Evolutionary conservation across 2,329 filamentous ascomycete genomes (phyloP), one percentile per base, ranked within the genome.

Genomic region (Fusarium sp.): DNA sequence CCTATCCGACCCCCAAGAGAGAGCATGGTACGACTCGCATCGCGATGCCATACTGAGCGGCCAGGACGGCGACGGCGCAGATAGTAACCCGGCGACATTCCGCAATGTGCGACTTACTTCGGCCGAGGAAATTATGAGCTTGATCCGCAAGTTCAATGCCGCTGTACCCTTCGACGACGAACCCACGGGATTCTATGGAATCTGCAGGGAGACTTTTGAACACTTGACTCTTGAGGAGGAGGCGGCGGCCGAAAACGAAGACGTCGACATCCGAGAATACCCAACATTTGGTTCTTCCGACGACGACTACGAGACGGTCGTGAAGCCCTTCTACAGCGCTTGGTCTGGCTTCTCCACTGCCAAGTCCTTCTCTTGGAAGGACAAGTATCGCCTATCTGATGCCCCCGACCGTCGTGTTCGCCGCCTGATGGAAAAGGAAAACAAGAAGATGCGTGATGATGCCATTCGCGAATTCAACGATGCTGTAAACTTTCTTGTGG

Each of bases 21-120:
- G 96, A 73, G 91, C 94, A 31, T 99, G 96, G 96, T 99, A 99
- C 81, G 95, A 99, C 80, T 93, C 93, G 3, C 96, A 99, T 77
- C 90, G 93, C 65, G 90, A 93, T 72, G 89, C 91, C 55, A 96
- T 98, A 67, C 82, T 98, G 67, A 86, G 87, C 29, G 91, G 90
- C 38, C 85, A 87, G 62, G 87, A 89, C 58, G 70, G 77, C 31
- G 78, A 79, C 27, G 80, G 79, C 27, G 79, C 77, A 36, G 81
- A 80, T 18, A 80, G 81, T 50, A 84, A 83, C 34, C 83, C 87
- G 59, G 89, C 88, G 71, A 89, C 90, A 46, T 86, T 84, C 71
- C 81, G 90, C 71, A 90, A 93, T 76, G 86, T 93, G 67, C 88
- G 87, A 56, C 84, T 96, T 68, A 97, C 93, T 7, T 93, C 91